phyloP scores from a whole-genome alignment of 1,284 basidiomycete genomes.

The Paramarasmius palmivorus region DNA sequence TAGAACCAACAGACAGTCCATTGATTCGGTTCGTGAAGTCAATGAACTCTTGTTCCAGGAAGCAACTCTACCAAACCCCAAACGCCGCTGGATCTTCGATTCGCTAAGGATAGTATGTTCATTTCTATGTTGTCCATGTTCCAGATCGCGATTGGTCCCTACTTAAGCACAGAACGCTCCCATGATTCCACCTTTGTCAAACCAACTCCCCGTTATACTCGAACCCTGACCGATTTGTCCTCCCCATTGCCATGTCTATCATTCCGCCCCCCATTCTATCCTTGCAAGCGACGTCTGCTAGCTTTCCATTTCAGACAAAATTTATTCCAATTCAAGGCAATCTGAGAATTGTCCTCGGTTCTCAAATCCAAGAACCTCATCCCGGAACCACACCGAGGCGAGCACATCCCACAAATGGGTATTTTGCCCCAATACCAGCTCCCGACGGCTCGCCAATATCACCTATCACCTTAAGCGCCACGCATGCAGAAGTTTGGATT shows the following conservation, averaged over 20 bases:
- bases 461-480: slow-evolving; percentile 35
- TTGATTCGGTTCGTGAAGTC: too few relatives aligned
- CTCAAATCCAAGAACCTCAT: slow-evolving; percentile 23
- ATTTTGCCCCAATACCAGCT: slow-evolving; percentile 27
- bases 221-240: neutral
- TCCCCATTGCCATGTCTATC: slow-evolving; percentile 6
- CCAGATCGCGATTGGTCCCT: neutral
- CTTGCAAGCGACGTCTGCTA: slow-evolving; percentile 35
- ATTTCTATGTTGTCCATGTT: neutral
- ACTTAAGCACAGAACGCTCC: neutral
- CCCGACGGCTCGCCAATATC: slow-evolving; percentile 18
- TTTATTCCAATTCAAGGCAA: slow-evolving; percentile 33
- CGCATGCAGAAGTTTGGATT: slow-evolving; percentile 45
- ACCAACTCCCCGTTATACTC: slow-evolving; percentile 2
- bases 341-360: slow-evolving; percentile 32
- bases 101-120: neutral
- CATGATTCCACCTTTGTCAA: neutral
- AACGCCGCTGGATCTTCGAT: slow-evolving; percentile 1
- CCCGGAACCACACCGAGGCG: slow-evolving; percentile 17
- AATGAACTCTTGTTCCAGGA: neutral
- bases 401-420: slow-evolving; percentile 31
- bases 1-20: too few relatives aligned
- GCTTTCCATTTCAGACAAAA: slow-evolving; percentile 46
- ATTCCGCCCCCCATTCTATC: slow-evolving; percentile 23
- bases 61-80: neutral